Percentiles rank a stretch among this genome's conserved stretches.
Evolutionary conservation across 1,284 basidiomycete species (phyloP).

Genomic region (Tilletia indica): DNA sequence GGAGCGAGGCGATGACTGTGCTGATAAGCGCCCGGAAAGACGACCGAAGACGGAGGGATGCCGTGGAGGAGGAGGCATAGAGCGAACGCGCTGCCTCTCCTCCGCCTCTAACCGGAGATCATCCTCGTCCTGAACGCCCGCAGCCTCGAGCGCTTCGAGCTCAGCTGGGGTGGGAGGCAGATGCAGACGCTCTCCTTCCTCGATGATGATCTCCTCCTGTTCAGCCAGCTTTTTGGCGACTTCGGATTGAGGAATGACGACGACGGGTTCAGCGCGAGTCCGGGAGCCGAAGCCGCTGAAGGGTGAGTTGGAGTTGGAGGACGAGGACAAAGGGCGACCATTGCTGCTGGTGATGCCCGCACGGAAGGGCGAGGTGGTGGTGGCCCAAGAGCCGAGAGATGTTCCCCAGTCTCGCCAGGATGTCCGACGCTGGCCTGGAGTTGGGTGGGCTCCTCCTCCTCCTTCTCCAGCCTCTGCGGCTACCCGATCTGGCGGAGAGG

Average conservation of each 20-base stretch:
- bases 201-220: slow-evolving; percentile 31
- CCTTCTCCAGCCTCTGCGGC: too few relatives aligned
- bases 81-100: slow-evolving; percentile 29
- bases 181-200: slow-evolving; percentile 48
- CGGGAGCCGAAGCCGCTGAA: slow-evolving; percentile 9
- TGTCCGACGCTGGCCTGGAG: neutral
- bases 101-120: slow-evolving; percentile 40
- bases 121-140: slow-evolving; percentile 51
- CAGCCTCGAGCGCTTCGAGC: slow-evolving; percentile 48
- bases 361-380: slow-evolving; percentile 7
- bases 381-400: slow-evolving; percentile 11
- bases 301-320: neutral
- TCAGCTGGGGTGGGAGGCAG: slow-evolving; percentile 52
- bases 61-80: slow-evolving; percentile 24
- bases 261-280: neutral
- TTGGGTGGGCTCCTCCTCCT: neutral
- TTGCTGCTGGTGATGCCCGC: too few relatives aligned
- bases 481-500: too few relatives aligned
- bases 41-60: slow-evolving; percentile 10
- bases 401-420: slow-evolving; percentile 13
- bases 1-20: neutral
- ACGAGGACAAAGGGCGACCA: neutral
- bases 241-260: neutral
- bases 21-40: neutral
- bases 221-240: neutral